These are phyloP conservation scores for Citrus cavaleriei DNA, from an alignment of 345 rosid species.

Conservation along the genomic window DNA sequence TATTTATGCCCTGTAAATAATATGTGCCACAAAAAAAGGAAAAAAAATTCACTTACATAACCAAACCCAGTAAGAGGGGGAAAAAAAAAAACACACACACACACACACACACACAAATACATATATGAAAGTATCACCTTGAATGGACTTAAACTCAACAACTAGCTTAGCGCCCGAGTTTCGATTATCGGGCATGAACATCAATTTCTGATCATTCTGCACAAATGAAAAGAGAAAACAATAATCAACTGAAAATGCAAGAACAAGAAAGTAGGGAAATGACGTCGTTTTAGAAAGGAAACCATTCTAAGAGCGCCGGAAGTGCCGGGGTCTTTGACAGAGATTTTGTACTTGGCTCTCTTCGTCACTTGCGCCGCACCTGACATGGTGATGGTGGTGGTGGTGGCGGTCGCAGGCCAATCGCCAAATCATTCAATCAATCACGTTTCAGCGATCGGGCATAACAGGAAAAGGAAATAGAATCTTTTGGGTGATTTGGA, in stretches of 20 bases:
- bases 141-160: conserved; percentile 58
- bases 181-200: conserved; percentile 61
- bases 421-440: background rate
- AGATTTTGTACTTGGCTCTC: conserved; percentile 69
- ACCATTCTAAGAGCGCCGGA: conserved; percentile 73
- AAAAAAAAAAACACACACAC: background rate
- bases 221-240: background rate
- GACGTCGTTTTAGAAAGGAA: background rate
- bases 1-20: conserved; percentile 55
- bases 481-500: background rate
- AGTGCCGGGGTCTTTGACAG: conserved; percentile 78
- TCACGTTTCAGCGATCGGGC: background rate
- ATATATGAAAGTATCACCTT: conserved; percentile 35
- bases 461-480: too few relatives aligned
- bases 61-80: too few relatives aligned
- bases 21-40: background rate
- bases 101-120: background rate
- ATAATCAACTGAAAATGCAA: background rate
- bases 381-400: conserved; percentile 28
- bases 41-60: too few relatives aligned
- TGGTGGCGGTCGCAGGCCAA: background rate
- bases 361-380: conserved; percentile 46
- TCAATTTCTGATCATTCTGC: conserved; percentile 61
- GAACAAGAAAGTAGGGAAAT: background rate
- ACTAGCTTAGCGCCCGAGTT: conserved; percentile 65